Conservation (phyloP, 1,139 yeast species). For the Nakaseomyces bracarensis region DNA sequence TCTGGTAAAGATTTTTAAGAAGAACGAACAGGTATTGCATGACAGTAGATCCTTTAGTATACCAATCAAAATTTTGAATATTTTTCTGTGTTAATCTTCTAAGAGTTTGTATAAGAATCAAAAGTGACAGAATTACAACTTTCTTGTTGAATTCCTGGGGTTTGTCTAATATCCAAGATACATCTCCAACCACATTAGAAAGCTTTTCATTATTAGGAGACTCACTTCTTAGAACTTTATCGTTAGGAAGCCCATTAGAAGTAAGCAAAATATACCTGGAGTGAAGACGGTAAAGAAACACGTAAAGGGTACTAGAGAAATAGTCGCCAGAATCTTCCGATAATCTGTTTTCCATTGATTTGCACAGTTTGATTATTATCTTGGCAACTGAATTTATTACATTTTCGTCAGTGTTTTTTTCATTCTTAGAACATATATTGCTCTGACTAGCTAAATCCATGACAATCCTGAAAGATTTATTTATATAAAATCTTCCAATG, state of each 20-base stretch:
- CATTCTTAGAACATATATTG: neutral
- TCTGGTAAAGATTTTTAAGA: slow-evolving; percentile 21
- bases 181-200: slow-evolving; percentile 11
- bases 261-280: slow-evolving; percentile 19
- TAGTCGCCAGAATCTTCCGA: slow-evolving; percentile 13
- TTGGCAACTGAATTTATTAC: slow-evolving; percentile 5
- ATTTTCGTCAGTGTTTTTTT: neutral
- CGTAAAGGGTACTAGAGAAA: slow-evolving; percentile 19
- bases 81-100: slow-evolving; percentile 20
- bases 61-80: slow-evolving; percentile 21
- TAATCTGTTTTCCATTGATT: slow-evolving; percentile 11
- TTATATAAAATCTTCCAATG: slow-evolving; percentile 22
- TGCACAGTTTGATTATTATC: slow-evolving; percentile 10
- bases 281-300: slow-evolving; percentile 24
- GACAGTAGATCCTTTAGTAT: slow-evolving; percentile 26
- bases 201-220: slow-evolving; percentile 9
- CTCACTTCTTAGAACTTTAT: slow-evolving; percentile 9
- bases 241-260: slow-evolving; percentile 12
- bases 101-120: slow-evolving; percentile 20
- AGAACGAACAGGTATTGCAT: slow-evolving; percentile 28
- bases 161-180: slow-evolving; percentile 14
- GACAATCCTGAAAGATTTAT: slow-evolving; percentile 16
- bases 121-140: slow-evolving; percentile 18
- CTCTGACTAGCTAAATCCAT: slow-evolving; percentile 17
- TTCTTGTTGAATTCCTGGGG: slow-evolving; percentile 15